These are phyloP conservation scores for Begonia loranthoides DNA, from an alignment of 306 rosid genomes.

Conservation along the genomic window DNA sequence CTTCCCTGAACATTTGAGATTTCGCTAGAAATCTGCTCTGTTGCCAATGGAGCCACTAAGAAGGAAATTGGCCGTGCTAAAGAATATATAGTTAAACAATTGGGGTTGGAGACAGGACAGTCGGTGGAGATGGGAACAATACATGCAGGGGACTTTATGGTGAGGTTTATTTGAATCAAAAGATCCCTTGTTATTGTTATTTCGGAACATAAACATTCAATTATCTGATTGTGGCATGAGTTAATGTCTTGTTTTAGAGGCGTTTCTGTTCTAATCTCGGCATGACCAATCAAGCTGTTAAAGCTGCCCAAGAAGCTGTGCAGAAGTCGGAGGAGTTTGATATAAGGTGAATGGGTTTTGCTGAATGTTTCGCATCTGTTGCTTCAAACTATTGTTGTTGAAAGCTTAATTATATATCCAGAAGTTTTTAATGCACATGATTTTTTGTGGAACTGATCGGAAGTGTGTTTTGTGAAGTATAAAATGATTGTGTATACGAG, in stretches of 20 bases:
- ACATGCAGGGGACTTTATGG: slow-evolving; percentile 98
- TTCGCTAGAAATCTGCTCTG: slow-evolving; percentile 91
- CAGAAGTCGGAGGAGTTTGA: slow-evolving; percentile 83
- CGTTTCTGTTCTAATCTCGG: slow-evolving; percentile 98
- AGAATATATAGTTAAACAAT: slow-evolving; percentile 93
- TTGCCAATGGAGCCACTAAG: slow-evolving; percentile 97
- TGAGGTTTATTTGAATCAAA: slow-evolving; percentile 21
- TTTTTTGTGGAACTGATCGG: too few species aligned
- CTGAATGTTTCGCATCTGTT: neutral
- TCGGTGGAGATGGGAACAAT: slow-evolving; percentile 98
- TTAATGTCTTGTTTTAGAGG: slow-evolving; percentile 26
- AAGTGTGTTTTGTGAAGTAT: too few species aligned
- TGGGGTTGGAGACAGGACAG: slow-evolving; percentile 88
- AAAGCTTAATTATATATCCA: too few species aligned
- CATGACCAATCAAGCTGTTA: slow-evolving; percentile 89
- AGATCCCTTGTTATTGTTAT: too few species aligned
- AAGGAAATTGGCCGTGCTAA: slow-evolving; percentile 99
- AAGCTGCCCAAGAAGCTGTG: slow-evolving; percentile 98
- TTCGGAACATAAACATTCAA: too few species aligned
- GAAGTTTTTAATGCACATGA: too few species aligned
- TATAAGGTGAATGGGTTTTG: slow-evolving; percentile 32
- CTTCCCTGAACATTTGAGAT: slow-evolving; percentile 52
- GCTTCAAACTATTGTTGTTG: too few species aligned
- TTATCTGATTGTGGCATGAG: too few species aligned
- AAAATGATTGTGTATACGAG: too few species aligned